Evolutionary conservation across 140 eudicot genomes (phyloP), one percentile per base, ranked within the genome.

Genomic region (Flaveria floridana): DNA sequence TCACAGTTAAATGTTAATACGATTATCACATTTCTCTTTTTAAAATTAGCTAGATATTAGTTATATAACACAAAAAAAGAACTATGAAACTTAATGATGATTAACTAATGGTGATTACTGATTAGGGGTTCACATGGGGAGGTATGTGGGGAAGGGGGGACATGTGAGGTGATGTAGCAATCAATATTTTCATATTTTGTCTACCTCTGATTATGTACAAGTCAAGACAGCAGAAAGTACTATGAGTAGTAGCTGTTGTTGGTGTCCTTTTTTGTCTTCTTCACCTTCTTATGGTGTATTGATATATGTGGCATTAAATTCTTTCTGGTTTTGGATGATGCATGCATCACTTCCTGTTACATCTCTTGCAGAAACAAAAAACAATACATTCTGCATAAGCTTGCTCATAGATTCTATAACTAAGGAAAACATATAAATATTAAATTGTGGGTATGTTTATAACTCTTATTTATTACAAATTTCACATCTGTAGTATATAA

Each of bases 91-190:
- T 65, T 15, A n/a, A 37, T 65, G 2, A 65, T 65, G 65, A 34
- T 8, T 16, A 37, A 37, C 6, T 65, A 37, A 6, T 65, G 51
- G 39, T 34, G 14, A 44, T 7, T 44, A 11, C 48, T 30, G 46
- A 64, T 64, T 64, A 8, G 15, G 25, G 76, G 11, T 73, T 88
- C 89, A 85, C 91, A 89, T 84, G 90, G 93, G 81, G 53, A 65
- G 76, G 76, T 63, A 44, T 82, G 71, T 59, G 53, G 65, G 89
- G 70, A 7, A 21, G 9, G 18, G 65, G n/a, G 55, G 55, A 50
- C 55, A 56, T 52, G 65, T 68, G 59, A 73, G 65, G 85, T 66
- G 48, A 55, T 66, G 83, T 78, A 78, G 76, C 80, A 73, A 82
- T 82, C 86, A 82, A 67, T 73, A 64, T 50, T 68, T 77, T 82